Evolutionary conservation across 83 land plant genomes (phyloP).

Genomic region (Picea abies): DNA sequence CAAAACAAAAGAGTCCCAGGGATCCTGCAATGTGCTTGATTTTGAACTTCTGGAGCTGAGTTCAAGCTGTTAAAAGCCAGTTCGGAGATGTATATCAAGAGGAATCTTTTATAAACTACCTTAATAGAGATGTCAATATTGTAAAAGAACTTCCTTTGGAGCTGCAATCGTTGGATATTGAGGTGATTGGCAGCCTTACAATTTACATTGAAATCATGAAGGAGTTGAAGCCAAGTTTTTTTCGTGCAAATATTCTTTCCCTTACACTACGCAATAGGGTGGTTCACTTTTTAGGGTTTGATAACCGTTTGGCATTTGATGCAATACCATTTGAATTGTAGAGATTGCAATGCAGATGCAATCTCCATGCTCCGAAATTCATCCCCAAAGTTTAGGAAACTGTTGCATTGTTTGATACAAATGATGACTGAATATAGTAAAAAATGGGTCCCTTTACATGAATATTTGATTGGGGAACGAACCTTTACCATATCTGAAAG

Average conservation of each 20-base stretch:
- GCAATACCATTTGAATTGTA: slow-evolving; percentile 28
- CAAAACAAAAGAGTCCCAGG: too few relatives aligned
- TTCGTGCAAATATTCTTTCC: slow-evolving; percentile 65
- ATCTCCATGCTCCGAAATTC: slow-evolving; percentile 85
- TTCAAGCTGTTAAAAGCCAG: slow-evolving; percentile 37
- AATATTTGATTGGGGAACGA: slow-evolving; percentile 43
- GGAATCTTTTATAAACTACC: slow-evolving; percentile 69
- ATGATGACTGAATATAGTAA: slow-evolving; percentile 58
- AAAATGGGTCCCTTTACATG: slow-evolving; percentile 48
- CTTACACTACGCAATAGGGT: slow-evolving; percentile 75
- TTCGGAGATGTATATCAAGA: slow-evolving; percentile 90
- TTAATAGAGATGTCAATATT: slow-evolving; percentile 67
- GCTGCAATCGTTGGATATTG: slow-evolving; percentile 76
- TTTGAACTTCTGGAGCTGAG: too few relatives aligned
- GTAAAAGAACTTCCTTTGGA: slow-evolving; percentile 82
- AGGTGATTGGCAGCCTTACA: slow-evolving; percentile 88
- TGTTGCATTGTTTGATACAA: slow-evolving; percentile 66
- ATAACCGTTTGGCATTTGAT: slow-evolving; percentile 91
- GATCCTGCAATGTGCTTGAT: too few relatives aligned
- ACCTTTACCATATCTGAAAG: slow-evolving; percentile 22
- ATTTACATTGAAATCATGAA: slow-evolving; percentile 81
- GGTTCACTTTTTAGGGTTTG: slow-evolving; percentile 94
- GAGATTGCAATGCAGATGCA: slow-evolving; percentile 96
- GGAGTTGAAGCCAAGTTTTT: slow-evolving; percentile 92
- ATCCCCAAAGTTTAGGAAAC: slow-evolving; percentile 75